phyloP scores from a whole-genome alignment of 495 filamentous ascomycete species.

The Ascobolus immersus region DNA sequence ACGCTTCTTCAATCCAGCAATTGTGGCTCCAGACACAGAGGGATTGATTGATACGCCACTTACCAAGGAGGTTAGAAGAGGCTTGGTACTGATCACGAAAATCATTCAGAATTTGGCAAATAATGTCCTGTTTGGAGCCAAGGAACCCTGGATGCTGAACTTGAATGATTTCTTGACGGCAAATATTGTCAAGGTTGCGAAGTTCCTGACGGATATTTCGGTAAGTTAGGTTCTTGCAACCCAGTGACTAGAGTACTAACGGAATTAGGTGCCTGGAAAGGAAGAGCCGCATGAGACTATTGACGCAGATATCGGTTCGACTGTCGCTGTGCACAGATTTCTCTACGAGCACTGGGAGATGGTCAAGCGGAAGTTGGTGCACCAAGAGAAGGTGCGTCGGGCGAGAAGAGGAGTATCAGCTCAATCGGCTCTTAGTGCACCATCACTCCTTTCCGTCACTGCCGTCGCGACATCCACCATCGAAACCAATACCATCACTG shows the following conservation, averaged over 20 bases:
- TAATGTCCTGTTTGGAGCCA: conserved; percentile 43
- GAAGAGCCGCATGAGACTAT: conserved; percentile 43
- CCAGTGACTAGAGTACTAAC: conserved; percentile 13
- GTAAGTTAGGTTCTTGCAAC: conserved; percentile 14
- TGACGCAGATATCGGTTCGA: no score
- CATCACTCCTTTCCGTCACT: conserved; percentile 5
- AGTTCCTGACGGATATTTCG: conserved; percentile 37
- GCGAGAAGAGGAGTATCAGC: conserved; percentile 4
- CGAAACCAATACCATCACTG: no score
- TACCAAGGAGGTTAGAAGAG: conserved; percentile 39
- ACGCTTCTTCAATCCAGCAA: conserved; percentile 43
- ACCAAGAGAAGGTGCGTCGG: conserved; percentile 19
- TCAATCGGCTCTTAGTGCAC: conserved; percentile 9
- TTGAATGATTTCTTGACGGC: conserved; percentile 37
- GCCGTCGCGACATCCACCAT: no score
- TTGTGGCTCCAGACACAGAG: conserved; percentile 39
- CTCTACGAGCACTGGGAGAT: conserved; percentile 44
- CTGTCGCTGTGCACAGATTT: conserved; percentile 37
- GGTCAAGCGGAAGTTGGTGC: conserved; percentile 33
- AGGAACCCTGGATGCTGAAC: conserved; percentile 43
- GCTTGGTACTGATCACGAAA: conserved; percentile 38
- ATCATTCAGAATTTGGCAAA: conserved; percentile 43
- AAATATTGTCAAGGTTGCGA: conserved; percentile 36
- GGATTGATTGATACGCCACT: conserved; percentile 30
- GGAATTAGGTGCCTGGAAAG: conserved; percentile 8